A percentile compares a stretch with the other conserved stretches of the same genome.
Conservation (phyloP, 2,329 filamentous ascomycete genomes). For the Fusarium gaditjirri region DNA sequence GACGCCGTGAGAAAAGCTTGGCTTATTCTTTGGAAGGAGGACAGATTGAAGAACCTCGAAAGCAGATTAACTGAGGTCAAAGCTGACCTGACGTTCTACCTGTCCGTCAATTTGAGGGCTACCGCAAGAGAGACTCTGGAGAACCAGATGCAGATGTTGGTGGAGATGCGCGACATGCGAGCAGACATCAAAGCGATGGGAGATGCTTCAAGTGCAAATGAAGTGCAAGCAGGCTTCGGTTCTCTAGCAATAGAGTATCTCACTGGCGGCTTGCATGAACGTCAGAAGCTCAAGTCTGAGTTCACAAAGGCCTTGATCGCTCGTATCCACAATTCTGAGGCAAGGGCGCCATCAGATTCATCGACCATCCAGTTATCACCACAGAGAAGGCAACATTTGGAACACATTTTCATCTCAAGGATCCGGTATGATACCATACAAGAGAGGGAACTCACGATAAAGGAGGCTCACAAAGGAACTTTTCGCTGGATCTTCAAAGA, state of each 20-base stretch:
- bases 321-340: not conserved
- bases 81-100: not conserved
- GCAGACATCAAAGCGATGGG: not conserved
- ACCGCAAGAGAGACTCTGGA: not conserved
- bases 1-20: conserved; percentile 1
- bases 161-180: not conserved
- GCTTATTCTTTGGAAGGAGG: not conserved
- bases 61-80: not conserved
- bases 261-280: not conserved
- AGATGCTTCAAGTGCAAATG: not conserved
- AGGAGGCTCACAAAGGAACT: conserved; percentile 11
- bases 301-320: not conserved
- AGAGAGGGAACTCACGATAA: conserved; percentile 16
- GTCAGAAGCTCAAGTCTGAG: not conserved
- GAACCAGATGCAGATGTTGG: not conserved
- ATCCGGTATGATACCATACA: conserved; percentile 15
- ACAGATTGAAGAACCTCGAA: not conserved
- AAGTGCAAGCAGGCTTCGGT: not conserved
- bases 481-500: conserved; percentile 17
- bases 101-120: not conserved
- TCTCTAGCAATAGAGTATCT: not conserved
- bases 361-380: not conserved
- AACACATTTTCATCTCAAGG: not conserved
- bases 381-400: not conserved
- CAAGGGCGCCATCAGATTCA: not conserved